Base-by-base conservation (phyloP, 2,329 filamentous ascomycete genomes). In the Geoglossum cookeanum region DNA sequence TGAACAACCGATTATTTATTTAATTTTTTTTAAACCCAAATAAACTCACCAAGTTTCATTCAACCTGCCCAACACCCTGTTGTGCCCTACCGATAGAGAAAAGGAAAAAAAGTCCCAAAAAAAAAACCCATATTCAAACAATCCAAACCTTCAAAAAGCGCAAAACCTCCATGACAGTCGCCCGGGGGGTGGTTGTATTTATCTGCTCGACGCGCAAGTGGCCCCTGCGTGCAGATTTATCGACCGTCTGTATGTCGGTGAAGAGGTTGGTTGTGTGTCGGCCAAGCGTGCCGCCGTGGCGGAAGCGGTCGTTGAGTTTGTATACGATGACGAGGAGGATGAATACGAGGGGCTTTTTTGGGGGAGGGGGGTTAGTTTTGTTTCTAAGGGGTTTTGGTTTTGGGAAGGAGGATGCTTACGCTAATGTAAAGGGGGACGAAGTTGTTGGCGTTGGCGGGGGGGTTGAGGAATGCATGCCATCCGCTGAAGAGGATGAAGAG, bases 401-500 rank as follows among this genome's bases (percentile, higher is more conserved):
- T 13, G 35, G 35, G 15, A 6, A 32, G 8, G 27, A 5, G 27
- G 32, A 32, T 15, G 27, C 49, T 35, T 17, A 53, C 49, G 15
- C 49, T 37, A 9, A 53, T 37, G 17, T 53, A 53, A 1, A 22
- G 17, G 11, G 70, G 66, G 15, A 72, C 59, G 56, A 72, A 72
- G 30, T 63, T 64, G 32, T 67, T 62, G 5, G 62, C 60, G 58
- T 67, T 66, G 59, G 71, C 71, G 0, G 70, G 70, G 52, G 63
- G 61, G n/a, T 44, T 11, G 15, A 71, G 61, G 44, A 70, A 70
- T 4, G 67, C 64, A 1, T 58, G 60, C 1, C 70, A 61, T 1
- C 68, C 68, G 56, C 70, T 71, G 60, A 70, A 70, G 1, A 68
- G 35, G 2, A 69, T 61, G 0, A 71, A 59, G 8, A 71, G 61